A percentile compares a stretch with the other conserved stretches of the same genome.
phyloP scores from a whole-genome alignment of 129 eudicot species.

The Helianthus tuberosus region DNA sequence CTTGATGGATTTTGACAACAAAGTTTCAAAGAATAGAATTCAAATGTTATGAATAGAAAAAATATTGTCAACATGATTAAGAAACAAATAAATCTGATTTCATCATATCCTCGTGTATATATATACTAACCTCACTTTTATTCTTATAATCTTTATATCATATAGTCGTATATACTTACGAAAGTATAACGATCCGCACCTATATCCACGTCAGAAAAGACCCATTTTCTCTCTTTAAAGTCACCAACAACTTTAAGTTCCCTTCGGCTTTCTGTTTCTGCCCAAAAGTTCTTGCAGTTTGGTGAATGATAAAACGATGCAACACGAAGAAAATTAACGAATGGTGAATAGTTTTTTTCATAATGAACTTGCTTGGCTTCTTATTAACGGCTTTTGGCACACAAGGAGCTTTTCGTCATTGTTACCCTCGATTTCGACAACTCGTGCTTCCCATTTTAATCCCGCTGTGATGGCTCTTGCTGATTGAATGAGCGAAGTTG shows the following conservation, averaged over 20 bases:
- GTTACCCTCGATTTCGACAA: conserved; percentile 84
- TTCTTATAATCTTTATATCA: conserved; percentile 46
- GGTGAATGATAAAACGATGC: conserved; percentile 21
- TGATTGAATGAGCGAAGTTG: conserved; percentile 57
- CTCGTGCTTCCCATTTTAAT: conserved; percentile 94
- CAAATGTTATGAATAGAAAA: conserved; percentile 28
- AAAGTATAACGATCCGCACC: conserved; percentile 48
- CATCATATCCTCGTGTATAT: conserved; percentile 24
- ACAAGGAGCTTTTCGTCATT: conserved; percentile 85
- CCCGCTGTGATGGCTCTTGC: conserved; percentile 68
- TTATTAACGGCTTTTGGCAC: conserved; percentile 89
- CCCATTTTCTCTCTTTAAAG: conserved; percentile 11
- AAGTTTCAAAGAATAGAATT: conserved; percentile 31
- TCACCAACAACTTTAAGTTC: conserved; percentile 28
- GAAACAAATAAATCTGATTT: conserved; percentile 28
- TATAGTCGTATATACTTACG: conserved; percentile 41
- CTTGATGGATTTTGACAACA: not conserved
- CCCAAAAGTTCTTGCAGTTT: conserved; percentile 50
- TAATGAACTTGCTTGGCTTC: conserved; percentile 57
- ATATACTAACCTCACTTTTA: conserved; percentile 45
- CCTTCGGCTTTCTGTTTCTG: conserved; percentile 42
- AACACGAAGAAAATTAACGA: conserved; percentile 44
- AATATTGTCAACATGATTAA: conserved; percentile 35
- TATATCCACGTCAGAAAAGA: conserved; percentile 26
- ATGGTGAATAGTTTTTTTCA: conserved; percentile 35